These are phyloP conservation scores for Geotrichum macrosporum DNA, from an alignment of 1,139 yeast species.

Conservation along the genomic window DNA sequence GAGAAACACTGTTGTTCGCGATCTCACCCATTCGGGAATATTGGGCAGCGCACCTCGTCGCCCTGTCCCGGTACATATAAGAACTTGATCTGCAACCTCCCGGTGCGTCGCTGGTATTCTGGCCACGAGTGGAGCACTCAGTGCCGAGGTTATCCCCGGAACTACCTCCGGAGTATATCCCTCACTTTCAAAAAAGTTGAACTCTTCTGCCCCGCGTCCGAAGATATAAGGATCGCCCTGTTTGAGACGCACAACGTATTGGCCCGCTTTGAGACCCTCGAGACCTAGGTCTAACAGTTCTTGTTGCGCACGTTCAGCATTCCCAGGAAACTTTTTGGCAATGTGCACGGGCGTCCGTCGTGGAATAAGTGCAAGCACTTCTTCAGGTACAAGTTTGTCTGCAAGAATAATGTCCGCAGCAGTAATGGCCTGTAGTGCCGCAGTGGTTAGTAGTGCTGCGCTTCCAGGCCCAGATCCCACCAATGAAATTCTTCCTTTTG, in stretches of 20 bases:
- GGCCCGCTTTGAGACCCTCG: slow-evolving; percentile 57
- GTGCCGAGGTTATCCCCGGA: slow-evolving; percentile 88
- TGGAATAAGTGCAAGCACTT: slow-evolving; percentile 78
- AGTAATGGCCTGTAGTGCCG: slow-evolving; percentile 76
- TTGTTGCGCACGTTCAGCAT: slow-evolving; percentile 89
- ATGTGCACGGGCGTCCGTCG: slow-evolving; percentile 67
- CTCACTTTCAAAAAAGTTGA: slow-evolving; percentile 54
- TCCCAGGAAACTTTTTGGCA: slow-evolving; percentile 94
- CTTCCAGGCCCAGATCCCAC: slow-evolving; percentile 97
- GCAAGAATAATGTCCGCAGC: slow-evolving; percentile 82
- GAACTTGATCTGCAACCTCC: slow-evolving; percentile 86
- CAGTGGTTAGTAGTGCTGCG: slow-evolving; percentile 72
- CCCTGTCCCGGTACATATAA: slow-evolving; percentile 94
- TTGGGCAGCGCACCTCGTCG: slow-evolving; percentile 77
- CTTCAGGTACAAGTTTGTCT: slow-evolving; percentile 88
- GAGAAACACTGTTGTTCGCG: slow-evolving; percentile 79
- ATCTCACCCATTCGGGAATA: slow-evolving; percentile 64
- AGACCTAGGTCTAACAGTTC: slow-evolving; percentile 73
- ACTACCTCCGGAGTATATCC: slow-evolving; percentile 71
- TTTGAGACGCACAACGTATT: slow-evolving; percentile 79
- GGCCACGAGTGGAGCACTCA: slow-evolving; percentile 84
- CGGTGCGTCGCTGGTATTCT: slow-evolving; percentile 89
- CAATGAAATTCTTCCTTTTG: slow-evolving; percentile 59
- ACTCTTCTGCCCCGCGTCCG: slow-evolving; percentile 97
- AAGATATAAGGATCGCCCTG: slow-evolving; percentile 98